Evolutionary conservation across 495 filamentous ascomycete genomes (phyloP).

Genomic region (Astrocystis sublimbata): DNA sequence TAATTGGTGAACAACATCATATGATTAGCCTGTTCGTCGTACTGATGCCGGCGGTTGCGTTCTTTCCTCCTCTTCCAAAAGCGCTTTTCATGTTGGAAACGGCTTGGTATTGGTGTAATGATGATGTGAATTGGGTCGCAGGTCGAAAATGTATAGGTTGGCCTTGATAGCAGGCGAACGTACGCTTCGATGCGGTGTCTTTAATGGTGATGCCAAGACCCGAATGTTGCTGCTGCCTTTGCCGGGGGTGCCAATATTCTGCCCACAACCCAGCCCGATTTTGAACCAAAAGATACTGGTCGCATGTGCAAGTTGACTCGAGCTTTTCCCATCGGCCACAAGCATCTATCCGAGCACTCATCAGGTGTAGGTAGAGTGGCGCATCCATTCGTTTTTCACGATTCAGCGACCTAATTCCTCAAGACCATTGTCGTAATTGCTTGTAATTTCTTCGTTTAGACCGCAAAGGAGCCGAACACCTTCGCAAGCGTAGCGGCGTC

Average conservation of each 20-base stretch:
- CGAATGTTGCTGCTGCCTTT: not conserved
- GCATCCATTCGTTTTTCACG: too few species aligned
- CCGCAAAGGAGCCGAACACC: constrained; percentile 2
- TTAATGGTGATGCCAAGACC: too few species aligned
- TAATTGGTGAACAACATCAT: too few species aligned
- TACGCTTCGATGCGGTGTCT: too few species aligned
- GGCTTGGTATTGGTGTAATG: not conserved
- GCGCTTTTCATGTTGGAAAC: not conserved
- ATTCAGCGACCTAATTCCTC: too few species aligned
- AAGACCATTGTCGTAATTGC: too few species aligned
- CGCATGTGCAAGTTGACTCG: not conserved
- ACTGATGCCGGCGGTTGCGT: not conserved
- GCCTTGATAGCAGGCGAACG: too few species aligned
- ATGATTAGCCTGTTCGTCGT: too few species aligned
- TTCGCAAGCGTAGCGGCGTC: constrained; percentile 1
- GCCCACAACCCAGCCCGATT: not conserved
- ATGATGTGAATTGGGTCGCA: too few species aligned
- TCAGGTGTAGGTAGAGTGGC: not conserved
- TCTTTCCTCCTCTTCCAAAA: not conserved
- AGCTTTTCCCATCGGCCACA: not conserved
- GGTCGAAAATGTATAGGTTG: too few species aligned
- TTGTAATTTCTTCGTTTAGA: constrained; percentile 9
- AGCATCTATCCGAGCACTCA: not conserved
- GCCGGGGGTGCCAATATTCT: too few species aligned
- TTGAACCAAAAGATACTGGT: not conserved